These are phyloP conservation scores for Pneumocystis canis DNA, from an alignment of 1,139 yeast genomes.

Conservation along the genomic window DNA sequence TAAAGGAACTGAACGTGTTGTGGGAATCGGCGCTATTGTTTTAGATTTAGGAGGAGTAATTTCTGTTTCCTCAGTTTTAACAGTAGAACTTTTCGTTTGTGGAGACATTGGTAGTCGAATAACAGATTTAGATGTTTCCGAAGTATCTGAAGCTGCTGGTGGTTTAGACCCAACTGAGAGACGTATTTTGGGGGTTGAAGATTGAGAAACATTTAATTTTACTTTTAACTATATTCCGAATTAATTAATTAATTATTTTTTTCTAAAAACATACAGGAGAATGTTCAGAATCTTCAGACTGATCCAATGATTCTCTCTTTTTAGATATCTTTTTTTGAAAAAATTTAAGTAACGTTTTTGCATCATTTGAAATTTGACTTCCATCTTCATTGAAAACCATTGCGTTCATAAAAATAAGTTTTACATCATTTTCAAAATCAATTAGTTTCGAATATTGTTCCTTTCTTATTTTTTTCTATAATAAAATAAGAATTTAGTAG, in stretches of 20 bases:
- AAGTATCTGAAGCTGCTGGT: neutral
- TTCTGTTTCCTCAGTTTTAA: neutral
- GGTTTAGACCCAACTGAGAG: neutral
- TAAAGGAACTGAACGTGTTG: neutral
- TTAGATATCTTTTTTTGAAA: neutral
- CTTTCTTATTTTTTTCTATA: constrained; percentile 8
- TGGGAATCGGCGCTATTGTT: neutral
- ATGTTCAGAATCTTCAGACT: neutral
- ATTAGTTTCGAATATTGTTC: constrained; percentile 23
- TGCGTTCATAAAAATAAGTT: constrained; percentile 71
- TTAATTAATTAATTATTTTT: neutral
- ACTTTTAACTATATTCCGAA: neutral
- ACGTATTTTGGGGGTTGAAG: neutral
- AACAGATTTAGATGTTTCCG: neutral
- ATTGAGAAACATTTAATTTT: neutral
- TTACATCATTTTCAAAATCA: constrained; percentile 57
- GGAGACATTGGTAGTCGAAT: neutral
- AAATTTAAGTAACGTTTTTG: constrained; percentile 33
- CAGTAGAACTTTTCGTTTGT: neutral
- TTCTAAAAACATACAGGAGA: neutral
- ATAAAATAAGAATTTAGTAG: constrained; percentile 17
- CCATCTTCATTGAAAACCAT: constrained; percentile 82
- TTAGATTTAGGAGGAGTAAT: neutral
- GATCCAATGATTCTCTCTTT: neutral
- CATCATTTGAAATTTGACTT: constrained; percentile 66